phyloP scores from a whole-genome alignment of 2,329 filamentous ascomycete genomes.

The Aspergillus fischeri region DNA sequence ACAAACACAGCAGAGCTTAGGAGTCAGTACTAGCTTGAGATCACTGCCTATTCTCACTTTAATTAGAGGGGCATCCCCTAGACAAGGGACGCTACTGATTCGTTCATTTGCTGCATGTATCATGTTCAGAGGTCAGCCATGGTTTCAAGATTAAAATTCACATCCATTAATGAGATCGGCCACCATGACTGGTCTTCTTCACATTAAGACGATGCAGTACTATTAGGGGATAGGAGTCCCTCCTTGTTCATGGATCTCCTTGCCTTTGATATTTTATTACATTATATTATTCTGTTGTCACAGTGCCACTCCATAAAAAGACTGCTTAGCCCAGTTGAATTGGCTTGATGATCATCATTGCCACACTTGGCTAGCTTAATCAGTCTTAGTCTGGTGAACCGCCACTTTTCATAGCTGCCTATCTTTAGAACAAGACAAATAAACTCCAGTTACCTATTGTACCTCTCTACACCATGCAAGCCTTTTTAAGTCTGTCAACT shows the following conservation, averaged over 20 bases:
- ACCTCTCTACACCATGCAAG: not conserved
- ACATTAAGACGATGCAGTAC: not conserved
- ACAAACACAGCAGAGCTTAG: constrained; percentile 4
- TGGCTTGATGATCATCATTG: constrained; percentile 5
- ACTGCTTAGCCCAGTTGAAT: not conserved
- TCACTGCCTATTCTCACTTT: constrained; percentile 16
- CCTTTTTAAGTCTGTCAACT: not conserved
- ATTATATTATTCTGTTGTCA: not conserved
- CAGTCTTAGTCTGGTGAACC: not conserved
- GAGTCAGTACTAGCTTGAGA: constrained; percentile 9
- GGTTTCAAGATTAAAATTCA: constrained; percentile 5
- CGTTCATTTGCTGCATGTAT: not conserved
- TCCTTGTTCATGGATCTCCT: too few relatives aligned
- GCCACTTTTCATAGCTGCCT: not conserved
- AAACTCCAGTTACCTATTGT: not conserved
- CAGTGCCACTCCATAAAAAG: not conserved
- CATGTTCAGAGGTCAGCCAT: constrained; percentile 6
- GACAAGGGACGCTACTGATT: not conserved
- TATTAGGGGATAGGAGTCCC: not conserved
- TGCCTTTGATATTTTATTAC: not conserved
- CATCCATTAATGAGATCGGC: not conserved
- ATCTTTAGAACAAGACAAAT: not conserved
- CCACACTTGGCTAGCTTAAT: constrained; percentile 3
- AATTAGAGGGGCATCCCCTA: not conserved
- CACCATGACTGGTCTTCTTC: not conserved